A percentile compares a stretch with the other conserved stretches of the same genome.
Conservation (phyloP, 2,329 filamentous ascomycete genomes). For the Fusarium sp. region DNA sequence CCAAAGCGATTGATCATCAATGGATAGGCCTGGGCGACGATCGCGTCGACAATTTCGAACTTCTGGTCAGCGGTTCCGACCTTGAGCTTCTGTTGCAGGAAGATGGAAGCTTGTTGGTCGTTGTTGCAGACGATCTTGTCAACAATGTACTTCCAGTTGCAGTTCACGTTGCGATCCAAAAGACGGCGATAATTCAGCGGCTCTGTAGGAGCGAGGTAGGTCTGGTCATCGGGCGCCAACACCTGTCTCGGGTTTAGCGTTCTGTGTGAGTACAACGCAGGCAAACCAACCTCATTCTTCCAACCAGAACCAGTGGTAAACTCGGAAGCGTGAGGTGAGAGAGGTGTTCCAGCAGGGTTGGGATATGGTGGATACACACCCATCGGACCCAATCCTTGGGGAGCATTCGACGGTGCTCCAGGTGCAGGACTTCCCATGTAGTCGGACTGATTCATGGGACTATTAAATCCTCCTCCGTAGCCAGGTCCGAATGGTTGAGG, state of each 20-base stretch:
- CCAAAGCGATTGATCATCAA: conserved; percentile 99
- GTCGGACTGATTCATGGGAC: conserved; percentile 48
- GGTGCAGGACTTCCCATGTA: conserved; percentile 48
- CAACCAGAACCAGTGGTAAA: conserved; percentile 69
- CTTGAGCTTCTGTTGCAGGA: conserved; percentile 98
- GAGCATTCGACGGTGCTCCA: conserved; percentile 45
- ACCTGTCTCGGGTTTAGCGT: conserved; percentile 49
- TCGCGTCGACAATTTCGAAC: conserved; percentile 95
- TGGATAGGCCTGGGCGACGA: conserved; percentile 92
- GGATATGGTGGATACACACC: conserved; percentile 58
- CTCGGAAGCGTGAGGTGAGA: conserved; percentile 79
- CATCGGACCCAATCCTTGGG: conserved; percentile 50
- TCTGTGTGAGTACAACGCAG: neutral
- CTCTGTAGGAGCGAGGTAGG: conserved; percentile 86
- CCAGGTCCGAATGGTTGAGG: conserved; percentile 47
- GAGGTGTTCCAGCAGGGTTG: conserved; percentile 68
- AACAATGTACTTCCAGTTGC: conserved; percentile 99
- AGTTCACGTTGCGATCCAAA: conserved; percentile 93
- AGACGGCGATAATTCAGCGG: conserved; percentile 96
- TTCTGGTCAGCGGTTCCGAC: conserved; percentile 95
- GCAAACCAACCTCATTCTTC: conserved; percentile 63
- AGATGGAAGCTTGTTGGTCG: conserved; percentile 98
- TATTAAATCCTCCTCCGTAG: conserved; percentile 51
- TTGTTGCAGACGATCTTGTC: conserved; percentile 99
- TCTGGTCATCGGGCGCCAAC: conserved; percentile 67